Conservation (phyloP, 768 basidiomycete genomes). For the Tulasnella sp. region DNA sequence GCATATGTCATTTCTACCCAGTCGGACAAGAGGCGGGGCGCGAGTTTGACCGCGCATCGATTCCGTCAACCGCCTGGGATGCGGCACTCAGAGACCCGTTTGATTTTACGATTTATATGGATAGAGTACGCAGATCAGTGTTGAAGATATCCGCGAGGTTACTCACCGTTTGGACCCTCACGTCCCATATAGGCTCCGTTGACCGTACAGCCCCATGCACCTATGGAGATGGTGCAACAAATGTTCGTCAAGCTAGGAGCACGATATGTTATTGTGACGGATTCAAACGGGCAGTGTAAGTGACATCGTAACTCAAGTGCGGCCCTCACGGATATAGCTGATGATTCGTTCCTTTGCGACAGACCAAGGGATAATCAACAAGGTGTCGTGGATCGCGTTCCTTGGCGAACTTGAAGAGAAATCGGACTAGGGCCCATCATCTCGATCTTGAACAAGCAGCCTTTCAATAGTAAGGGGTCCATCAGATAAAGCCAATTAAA, state of each 20-base stretch:
- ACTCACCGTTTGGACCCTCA: constrained; percentile 1
- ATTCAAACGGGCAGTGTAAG: constrained; percentile 73
- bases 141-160: not conserved
- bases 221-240: constrained; percentile 86
- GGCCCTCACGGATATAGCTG: not conserved
- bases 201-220: constrained; percentile 70
- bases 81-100: constrained; percentile 40
- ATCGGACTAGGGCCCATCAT: not conserved
- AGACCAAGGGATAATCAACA: constrained; percentile 89
- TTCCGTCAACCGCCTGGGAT: constrained; percentile 20
- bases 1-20: constrained; percentile 51
- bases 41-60: constrained; percentile 16
- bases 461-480: no score
- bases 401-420: constrained; percentile 44
- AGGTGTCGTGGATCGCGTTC: constrained; percentile 90
- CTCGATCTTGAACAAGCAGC: no score
- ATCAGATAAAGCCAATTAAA: no score
- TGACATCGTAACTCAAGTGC: constrained; percentile 1
- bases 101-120: constrained; percentile 85
- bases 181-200: constrained; percentile 62
- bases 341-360: constrained; percentile 4
- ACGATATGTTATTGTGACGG: constrained; percentile 76
- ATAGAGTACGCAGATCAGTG: constrained; percentile 51
- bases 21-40: not conserved
- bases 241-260: constrained; percentile 92